Percentiles rank a stretch among this genome's conserved stretches.
These are phyloP conservation scores for Fusarium sp. DNA, from an alignment of 2,329 filamentous ascomycete genomes.

Conservation along the genomic window DNA sequence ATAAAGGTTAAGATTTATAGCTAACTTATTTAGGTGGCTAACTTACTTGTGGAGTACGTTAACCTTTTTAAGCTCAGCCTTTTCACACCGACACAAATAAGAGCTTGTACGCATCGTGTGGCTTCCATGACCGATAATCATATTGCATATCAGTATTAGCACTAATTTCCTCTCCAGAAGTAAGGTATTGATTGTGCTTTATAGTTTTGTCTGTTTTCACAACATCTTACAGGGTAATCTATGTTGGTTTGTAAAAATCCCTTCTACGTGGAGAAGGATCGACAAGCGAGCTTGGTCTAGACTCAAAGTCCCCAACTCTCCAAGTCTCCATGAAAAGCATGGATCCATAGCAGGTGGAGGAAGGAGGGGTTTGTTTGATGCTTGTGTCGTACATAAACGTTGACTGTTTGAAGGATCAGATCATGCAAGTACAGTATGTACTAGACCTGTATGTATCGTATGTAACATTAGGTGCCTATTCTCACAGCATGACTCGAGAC, in stretches of 20 bases:
- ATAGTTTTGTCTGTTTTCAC: neutral
- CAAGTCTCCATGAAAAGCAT: neutral
- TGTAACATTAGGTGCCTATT: neutral
- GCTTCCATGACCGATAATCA: too few relatives aligned
- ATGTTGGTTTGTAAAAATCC: neutral
- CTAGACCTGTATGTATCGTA: neutral
- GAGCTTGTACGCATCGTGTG: too few relatives aligned
- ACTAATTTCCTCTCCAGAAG: neutral
- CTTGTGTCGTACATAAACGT: constrained; percentile 1
- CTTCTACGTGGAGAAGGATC: constrained; percentile 20
- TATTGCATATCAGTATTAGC: neutral
- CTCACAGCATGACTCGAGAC: constrained; percentile 17
- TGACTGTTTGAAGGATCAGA: constrained; percentile 3
- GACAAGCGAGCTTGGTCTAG: constrained; percentile 14
- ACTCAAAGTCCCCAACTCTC: constrained; percentile 22
- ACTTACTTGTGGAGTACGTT: too few relatives aligned
- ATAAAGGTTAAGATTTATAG: too few relatives aligned
- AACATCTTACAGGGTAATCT: constrained; percentile 19
- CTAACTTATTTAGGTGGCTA: too few relatives aligned
- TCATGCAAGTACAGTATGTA: constrained; percentile 6
- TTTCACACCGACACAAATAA: too few relatives aligned
- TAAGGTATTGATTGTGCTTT: neutral
- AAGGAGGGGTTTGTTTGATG: constrained; percentile 8
- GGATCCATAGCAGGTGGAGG: constrained; percentile 27
- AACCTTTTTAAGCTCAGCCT: too few relatives aligned